Base-by-base conservation (phyloP, 352 stramenopile genomes). In the Pythium chondricola region DNA sequence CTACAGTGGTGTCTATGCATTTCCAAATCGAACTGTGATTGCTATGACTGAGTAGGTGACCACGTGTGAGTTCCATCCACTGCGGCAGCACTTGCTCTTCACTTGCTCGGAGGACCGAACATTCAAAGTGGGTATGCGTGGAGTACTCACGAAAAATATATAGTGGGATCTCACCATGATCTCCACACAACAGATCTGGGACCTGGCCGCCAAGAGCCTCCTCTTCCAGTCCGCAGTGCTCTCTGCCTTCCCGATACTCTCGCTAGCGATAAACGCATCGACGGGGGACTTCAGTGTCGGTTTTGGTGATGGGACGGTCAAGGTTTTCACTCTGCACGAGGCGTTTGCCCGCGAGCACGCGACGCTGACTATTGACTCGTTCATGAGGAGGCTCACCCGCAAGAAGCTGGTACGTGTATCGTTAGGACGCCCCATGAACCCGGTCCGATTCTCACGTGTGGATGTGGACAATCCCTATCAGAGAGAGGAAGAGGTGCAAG, bases 31-130 rank as follows among this genome's bases (percentile, higher is more conserved):
- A 8, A 43, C 6, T 16, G 7, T 30, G 8, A 41, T 0, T 37
- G n/a, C 4, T 1, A 22, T 25, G 37, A 3, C 26, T 4, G 3
- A 4, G 2, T 43, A 92, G 78, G 72, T 90, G 20, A 91, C 78
- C 4, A 72, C 61, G 48, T 76, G 74, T 30, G 75, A 75, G 42
- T 93, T 93, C 55, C 78, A 91, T 22, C 74, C 79, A 26, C 69
- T 79, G 3, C 65, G 77, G 13, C 73, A 72, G 17, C 76, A 89
- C 35, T 44, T 88, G 32, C 49, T 93, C 36, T 42, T 93, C 42
- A 89, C 82, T 2, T 68, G 65, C 31, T 93, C 79, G 0, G 82
- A 93, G 60, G 82, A 91, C 57, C 77, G 79, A 16, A 93, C 82
- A 14, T 93, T 91, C 52, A 93, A 91, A 63, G 81, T 88, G 42